Base-by-base conservation (phyloP, 148 eudicot species). In the Chenopodium album region DNA sequence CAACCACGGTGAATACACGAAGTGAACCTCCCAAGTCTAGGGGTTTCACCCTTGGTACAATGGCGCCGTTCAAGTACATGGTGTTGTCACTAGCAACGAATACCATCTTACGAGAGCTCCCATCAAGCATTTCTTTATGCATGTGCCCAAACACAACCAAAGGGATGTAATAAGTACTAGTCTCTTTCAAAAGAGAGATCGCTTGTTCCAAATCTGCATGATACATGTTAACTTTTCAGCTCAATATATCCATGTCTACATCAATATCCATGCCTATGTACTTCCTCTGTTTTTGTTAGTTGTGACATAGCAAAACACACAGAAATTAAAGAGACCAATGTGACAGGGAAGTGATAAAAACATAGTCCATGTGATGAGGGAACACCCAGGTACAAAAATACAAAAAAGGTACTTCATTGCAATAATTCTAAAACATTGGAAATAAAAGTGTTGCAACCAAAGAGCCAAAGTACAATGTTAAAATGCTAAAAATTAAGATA, bases 121-220 rank as follows among this genome's bases (percentile, higher is more conserved):
- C 89, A 85, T 77, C 47, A 64, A 86, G 85, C 75, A 93, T 83
- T 76, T 76, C 87, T 86, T 95, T 92, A 80, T 95, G 98, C 98
- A 95, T 95, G 90, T 93, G 98, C 52, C 97, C 97, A 64, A 95
- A 95, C 60, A 92, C 94, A 29, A 93, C 95, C 85, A 95, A 75
- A 54, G 93, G 94, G 79, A 95, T 84, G 6, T 87, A 20, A 64
- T 76, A 68, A 73, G 88, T 80, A 60, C 87, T 75, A 29, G 87
- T 87, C 79, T 85, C 90, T 87, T 91, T 93, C 9, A 89, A 44
- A 44, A 78, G 82, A 62, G 91, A 82, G 79, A 95, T 84, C 29
- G 96, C 98, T 50, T 76, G 87, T 48, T 85, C 91, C 64, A 95
- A 83, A 88, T 95, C 96, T 93, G 93, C 69, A 78, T 56, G 86